Evolutionary conservation across 495 filamentous ascomycete genomes (phyloP).

Genomic region (Pyrenula massariospora): DNA sequence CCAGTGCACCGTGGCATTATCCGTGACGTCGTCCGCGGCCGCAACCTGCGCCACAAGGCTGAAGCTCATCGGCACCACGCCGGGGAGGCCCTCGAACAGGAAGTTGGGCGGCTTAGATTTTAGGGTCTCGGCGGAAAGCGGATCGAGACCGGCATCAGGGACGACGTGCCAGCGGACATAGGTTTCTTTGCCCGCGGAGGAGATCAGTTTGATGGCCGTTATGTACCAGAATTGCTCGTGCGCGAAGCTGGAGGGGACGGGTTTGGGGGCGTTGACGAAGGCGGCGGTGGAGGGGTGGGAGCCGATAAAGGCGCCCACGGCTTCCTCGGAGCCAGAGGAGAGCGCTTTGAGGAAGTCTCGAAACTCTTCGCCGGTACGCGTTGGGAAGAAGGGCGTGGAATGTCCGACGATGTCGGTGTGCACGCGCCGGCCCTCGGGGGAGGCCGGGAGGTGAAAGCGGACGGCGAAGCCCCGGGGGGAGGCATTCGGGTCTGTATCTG

Average conservation of each 20-base stretch:
- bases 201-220: constrained; percentile 37
- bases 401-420: constrained; percentile 47
- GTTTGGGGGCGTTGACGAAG: constrained; percentile 35
- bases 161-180: constrained; percentile 32
- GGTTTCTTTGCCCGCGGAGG: constrained; percentile 23
- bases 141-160: constrained; percentile 22
- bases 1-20: constrained; percentile 41
- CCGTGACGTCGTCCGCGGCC: constrained; percentile 31
- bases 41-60: constrained; percentile 37
- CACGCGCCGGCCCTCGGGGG: constrained; percentile 18
- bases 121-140: constrained; percentile 20
- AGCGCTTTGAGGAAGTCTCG: constrained; percentile 31
- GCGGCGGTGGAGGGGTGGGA: constrained; percentile 26
- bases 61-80: constrained; percentile 22
- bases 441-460: constrained; percentile 30
- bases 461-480: constrained; percentile 37
- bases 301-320: constrained; percentile 26
- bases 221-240: constrained; percentile 32
- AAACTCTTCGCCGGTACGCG: constrained; percentile 32
- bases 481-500: constrained; percentile 33
- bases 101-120: constrained; percentile 22
- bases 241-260: constrained; percentile 30
- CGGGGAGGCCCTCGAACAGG: constrained; percentile 27
- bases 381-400: constrained; percentile 35
- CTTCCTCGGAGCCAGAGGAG: constrained; percentile 5